A percentile compares a stretch with the other conserved stretches of the same genome.
These are phyloP conservation scores for Cutaneotrichosporon sp. DNA, from an alignment of 1,284 basidiomycete genomes.

Conservation along the genomic window DNA sequence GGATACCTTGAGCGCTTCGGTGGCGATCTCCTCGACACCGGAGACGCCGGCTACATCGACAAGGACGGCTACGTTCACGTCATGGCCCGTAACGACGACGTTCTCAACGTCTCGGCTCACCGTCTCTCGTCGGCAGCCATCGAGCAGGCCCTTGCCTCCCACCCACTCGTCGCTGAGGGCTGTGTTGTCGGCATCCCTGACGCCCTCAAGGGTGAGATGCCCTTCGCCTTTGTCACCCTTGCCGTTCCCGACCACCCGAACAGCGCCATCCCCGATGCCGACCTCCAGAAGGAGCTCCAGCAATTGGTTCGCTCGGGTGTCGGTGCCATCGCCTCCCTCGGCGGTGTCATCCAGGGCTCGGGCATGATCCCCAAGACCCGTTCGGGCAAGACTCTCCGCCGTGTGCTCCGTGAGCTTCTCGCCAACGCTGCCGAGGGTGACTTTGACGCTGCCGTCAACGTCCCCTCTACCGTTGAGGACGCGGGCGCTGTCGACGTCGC, in stretches of 20 bases:
- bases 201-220: slow-evolving; percentile 60
- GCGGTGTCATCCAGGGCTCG: slow-evolving; percentile 69
- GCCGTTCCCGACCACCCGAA: slow-evolving; percentile 20
- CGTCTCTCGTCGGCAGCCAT: slow-evolving; percentile 92
- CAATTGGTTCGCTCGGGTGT: slow-evolving; percentile 90
- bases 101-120: slow-evolving; percentile 71
- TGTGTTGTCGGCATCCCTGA: slow-evolving; percentile 75
- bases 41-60: slow-evolving; percentile 87
- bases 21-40: slow-evolving; percentile 63
- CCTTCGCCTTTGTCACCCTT: slow-evolving; percentile 61
- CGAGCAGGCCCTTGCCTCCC: slow-evolving; percentile 83
- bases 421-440: slow-evolving; percentile 19
- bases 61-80: slow-evolving; percentile 95
- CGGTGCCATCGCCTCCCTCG: slow-evolving; percentile 88
- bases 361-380: slow-evolving; percentile 86
- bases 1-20: slow-evolving; percentile 70
- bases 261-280: slow-evolving; percentile 61
- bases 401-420: slow-evolving; percentile 57
- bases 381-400: slow-evolving; percentile 86
- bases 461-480: slow-evolving; percentile 22
- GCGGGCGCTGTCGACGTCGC: slow-evolving; percentile 13
- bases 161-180: slow-evolving; percentile 84
- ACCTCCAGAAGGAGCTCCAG: slow-evolving; percentile 62
- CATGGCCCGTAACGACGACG: slow-evolving; percentile 82
- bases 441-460: slow-evolving; percentile 16